These are phyloP conservation scores for Sodiomyces alkalinus DNA, from an alignment of 2,329 filamentous ascomycete genomes.

Conservation along the genomic window DNA sequence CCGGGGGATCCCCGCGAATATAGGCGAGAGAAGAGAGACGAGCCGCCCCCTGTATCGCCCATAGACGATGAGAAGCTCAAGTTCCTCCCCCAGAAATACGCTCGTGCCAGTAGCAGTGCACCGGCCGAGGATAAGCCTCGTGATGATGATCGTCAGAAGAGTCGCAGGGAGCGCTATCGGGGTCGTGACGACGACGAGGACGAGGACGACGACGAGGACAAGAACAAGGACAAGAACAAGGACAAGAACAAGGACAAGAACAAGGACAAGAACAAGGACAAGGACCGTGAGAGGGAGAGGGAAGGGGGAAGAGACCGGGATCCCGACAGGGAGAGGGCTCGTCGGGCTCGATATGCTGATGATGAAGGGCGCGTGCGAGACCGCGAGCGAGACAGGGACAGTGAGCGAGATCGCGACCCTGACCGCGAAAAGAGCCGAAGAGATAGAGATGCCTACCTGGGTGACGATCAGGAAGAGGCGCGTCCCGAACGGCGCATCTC, in stretches of 20 bases:
- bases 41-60: slow-evolving; percentile 6
- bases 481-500: slow-evolving; percentile 22
- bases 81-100: slow-evolving; percentile 33
- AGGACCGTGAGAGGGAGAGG: too few relatives aligned
- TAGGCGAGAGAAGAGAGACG: slow-evolving; percentile 12
- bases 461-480: slow-evolving; percentile 22
- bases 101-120: slow-evolving; percentile 15
- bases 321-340: too few relatives aligned
- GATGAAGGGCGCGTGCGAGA: too few relatives aligned
- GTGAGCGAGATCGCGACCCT: slow-evolving; percentile 11
- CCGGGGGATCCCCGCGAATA: slow-evolving; percentile 6
- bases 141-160: slow-evolving; percentile 8
- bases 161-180: background rate
- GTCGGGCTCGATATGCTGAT: too few relatives aligned
- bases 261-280: too few relatives aligned
- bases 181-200: too few relatives aligned
- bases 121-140: slow-evolving; percentile 7
- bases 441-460: slow-evolving; percentile 10
- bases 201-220: too few relatives aligned
- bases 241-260: too few relatives aligned
- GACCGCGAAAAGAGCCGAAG: slow-evolving; percentile 12
- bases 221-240: too few relatives aligned
- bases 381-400: too few relatives aligned
- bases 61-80: slow-evolving; percentile 22
- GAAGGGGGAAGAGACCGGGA: too few relatives aligned